Base-by-base conservation (phyloP, 202 grass and related monocot genomes). In the Cymbopogon flexuosus region DNA sequence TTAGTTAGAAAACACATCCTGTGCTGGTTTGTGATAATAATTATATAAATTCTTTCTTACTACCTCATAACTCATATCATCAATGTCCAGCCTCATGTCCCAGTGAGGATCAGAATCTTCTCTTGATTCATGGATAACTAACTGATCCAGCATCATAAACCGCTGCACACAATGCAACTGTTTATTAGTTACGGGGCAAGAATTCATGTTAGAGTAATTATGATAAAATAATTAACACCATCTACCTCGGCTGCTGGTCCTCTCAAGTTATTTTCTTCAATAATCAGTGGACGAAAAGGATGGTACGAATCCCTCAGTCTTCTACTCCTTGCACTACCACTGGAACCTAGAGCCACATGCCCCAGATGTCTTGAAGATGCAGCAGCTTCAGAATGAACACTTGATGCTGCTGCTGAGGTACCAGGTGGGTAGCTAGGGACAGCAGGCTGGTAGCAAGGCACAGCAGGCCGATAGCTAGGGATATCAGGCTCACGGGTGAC, bases 21-120 rank as follows among this genome's bases (percentile, higher is more conserved):
- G 19, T 60, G 58, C 29, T 66, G 37, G 8, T 39, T 9, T 52
- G 10, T 36, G 22, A 46, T 11, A 59, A 18, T 5, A 6, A 66
- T 5, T 76, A 58, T 51, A 4, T 36, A 45, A 69, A 68, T 61
- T 34, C 27, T 62, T 88, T 35, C 73, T 72, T 79, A 91, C 90
- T 79, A 91, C 96, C 88, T 99, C 96, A 10, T 99, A 99, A 75
- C 92, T 91, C 96, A 99, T 95, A 80, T 95, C 86, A 45, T 99
- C 96, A 79, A 96, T 87, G 79, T 99, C 92, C 62, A 99, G 81
- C 78, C 90, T 88, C 96, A 99, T 88, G 51, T 85, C 96, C 84
- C 87, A 85, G 76, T 99, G 90, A 86, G 91, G 90, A 88, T 99
- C 96, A 70, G 78, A 74, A 46, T 83, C 79, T 61, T 93, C 83